Base-by-base conservation (phyloP, 164 flowering plant species). In the Macadamia tetraphylla region DNA sequence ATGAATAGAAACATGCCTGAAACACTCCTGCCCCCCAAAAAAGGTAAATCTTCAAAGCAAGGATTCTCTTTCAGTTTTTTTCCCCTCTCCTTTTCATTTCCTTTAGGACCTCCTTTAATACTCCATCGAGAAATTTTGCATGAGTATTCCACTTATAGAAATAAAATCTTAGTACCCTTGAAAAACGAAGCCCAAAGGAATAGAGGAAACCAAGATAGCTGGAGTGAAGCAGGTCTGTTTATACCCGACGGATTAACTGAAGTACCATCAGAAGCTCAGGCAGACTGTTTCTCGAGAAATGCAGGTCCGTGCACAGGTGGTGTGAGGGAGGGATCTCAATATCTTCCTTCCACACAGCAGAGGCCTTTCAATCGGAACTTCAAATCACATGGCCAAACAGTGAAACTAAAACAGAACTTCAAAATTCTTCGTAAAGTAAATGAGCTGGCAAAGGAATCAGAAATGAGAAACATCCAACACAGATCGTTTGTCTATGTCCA, bases 351-450 rank as follows among this genome's bases (percentile, higher is more conserved):
- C 40, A 35, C 40, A 35, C 40, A 52, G 58, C 46, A 52, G 23
- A 0, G 49, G 42, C 56, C 23, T 15, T 60, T 23, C 59, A 62
- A 63, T 66, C 40, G 15, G 46, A 67, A 51, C 67, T 64, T 73
- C 77, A 67, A 73, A 74, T 68, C 70, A 62, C 2, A 30, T 40
- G 64, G 75, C 61, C 71, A 71, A 69, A 58, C 6, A 6, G 64
- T 64, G 29, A 65, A 65, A 71, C 67, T 35, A 35, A 62, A 52
- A 66, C 63, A 60, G 11, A 66, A 62, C 64, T 53, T 9, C 68
- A 53, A 29, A 58, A 29, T 23, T 29, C 62, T 59, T 13, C 14
- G 40, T 11, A 30, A 9, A 55, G n/a, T 15, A 55, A 59, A 29
- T 59, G 62, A 59, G 40, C 40, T 30, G 40, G 32, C 30, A 9